Evolutionary conservation across 352 stramenopile genomes (phyloP).

Genomic region (Globisporangium sylvaticum): DNA sequence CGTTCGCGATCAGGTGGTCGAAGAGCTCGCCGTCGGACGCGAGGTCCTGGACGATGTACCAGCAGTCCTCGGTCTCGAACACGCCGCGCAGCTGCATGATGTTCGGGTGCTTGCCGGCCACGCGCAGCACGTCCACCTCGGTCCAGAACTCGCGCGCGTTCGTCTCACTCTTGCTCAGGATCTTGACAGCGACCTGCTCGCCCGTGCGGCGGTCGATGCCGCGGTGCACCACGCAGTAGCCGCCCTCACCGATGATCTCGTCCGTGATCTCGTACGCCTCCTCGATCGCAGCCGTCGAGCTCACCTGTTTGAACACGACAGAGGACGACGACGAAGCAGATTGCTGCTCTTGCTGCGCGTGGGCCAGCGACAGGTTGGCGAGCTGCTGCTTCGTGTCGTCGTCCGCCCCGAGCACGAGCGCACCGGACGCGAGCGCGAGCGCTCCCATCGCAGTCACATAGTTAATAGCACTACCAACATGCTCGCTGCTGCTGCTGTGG

Average conservation of each 20-base stretch:
- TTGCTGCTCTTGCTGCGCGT: conserved; percentile 3
- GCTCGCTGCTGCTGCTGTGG: neutral
- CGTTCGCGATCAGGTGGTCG: conserved; percentile 81
- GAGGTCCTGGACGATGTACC: conserved; percentile 84
- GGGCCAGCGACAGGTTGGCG: neutral
- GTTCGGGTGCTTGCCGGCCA: conserved; percentile 68
- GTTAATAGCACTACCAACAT: neutral
- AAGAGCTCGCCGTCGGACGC: conserved; percentile 86
- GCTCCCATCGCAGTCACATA: neutral
- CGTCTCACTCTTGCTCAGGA: conserved; percentile 74
- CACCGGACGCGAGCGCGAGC: conserved; percentile 7
- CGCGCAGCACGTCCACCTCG: conserved; percentile 74
- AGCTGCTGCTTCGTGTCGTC: neutral
- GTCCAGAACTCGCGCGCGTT: conserved; percentile 80
- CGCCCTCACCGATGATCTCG: conserved; percentile 77
- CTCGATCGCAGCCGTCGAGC: conserved; percentile 33
- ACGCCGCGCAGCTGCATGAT: conserved; percentile 75
- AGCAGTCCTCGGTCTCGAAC: conserved; percentile 68
- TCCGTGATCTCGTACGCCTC: conserved; percentile 74
- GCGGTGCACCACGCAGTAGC: conserved; percentile 78
- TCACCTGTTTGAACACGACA: neutral
- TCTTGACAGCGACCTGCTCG: conserved; percentile 76
- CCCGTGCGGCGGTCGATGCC: conserved; percentile 57
- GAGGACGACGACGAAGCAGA: neutral
- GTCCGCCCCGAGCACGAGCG: conserved; percentile 7